These are phyloP conservation scores for Plantago elongata DNA, from an alignment of 257 asterid genomes.

Conservation along the genomic window DNA sequence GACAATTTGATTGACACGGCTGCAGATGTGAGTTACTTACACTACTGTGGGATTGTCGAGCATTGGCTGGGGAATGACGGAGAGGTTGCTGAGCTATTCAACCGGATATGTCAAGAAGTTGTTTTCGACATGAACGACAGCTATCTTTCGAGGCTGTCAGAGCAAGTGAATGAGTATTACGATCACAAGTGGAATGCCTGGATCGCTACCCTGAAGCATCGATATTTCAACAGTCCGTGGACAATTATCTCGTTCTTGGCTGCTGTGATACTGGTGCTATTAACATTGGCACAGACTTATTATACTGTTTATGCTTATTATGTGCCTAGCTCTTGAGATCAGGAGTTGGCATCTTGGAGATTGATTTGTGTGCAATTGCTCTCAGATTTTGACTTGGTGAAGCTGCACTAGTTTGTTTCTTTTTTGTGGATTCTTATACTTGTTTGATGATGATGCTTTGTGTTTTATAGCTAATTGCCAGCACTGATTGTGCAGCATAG, in stretches of 20 bases:
- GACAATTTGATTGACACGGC: conserved; percentile 81
- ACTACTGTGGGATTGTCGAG: conserved; percentile 72
- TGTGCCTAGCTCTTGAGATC: conserved; percentile 29
- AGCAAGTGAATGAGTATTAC: conserved; percentile 64
- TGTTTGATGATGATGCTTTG: background rate
- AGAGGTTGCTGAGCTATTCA: conserved; percentile 79
- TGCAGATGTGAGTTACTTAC: conserved; percentile 70
- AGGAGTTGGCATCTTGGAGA: background rate
- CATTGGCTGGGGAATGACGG: conserved; percentile 92
- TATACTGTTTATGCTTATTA: conserved; percentile 63
- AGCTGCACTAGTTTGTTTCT: background rate
- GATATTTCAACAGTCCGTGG: conserved; percentile 79
- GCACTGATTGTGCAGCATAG: background rate
- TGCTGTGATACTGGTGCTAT: conserved; percentile 50
- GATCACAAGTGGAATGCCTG: conserved; percentile 87
- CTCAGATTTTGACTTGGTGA: background rate
- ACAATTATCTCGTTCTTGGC: conserved; percentile 69
- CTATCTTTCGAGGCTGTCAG: conserved; percentile 64
- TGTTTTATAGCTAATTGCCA: background rate
- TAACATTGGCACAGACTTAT: conserved; percentile 72
- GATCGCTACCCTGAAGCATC: conserved; percentile 71
- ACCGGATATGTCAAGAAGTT: conserved; percentile 71
- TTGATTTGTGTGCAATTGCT: background rate
- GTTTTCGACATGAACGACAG: conserved; percentile 76
- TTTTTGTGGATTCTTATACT: background rate